Evolutionary conservation across 2,329 filamentous ascomycete species (phyloP), one percentile per base, ranked within the genome.

Genomic region (Colletotrichum lini): DNA sequence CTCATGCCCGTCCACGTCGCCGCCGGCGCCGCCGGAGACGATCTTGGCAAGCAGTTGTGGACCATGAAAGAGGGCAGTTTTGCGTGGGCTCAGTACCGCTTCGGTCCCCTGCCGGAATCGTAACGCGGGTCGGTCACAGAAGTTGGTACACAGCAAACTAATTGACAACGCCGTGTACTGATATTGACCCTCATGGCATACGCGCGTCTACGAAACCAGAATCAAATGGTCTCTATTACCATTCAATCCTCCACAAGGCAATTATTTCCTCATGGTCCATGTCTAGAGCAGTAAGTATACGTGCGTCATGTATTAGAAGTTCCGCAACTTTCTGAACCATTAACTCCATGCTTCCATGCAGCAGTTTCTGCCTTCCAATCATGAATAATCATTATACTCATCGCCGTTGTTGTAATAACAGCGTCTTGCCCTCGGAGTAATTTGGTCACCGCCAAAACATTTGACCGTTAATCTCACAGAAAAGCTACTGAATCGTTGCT

Each of bases 1-100:
- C 73, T 87, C 13, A 86, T 87, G 84, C 85, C 85, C 0, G 77
- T 86, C 0, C 84, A 84, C 53, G 81, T 87, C 18, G 79, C 82
- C 0, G 85, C 84, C 1, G 85, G 85, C 0, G 85, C 84, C 0
- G 85, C 83, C 0, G 82, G 82, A 0, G 79, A 82, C 7, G 84
- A 86, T 50, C 72, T 64, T 50, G 85, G 83, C 0, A 81, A 79
- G 72, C 81, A 83, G 75, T 80, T 80, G 16, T 86, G 84, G 84
- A 86, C 84, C 3, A 64, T 83, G 68, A 83, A 85, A 23, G 84
- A 86, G 73, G 80, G 79, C 0, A 82, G 80, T 49, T 80, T 86
- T 73, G 85, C 77, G 0, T 87, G 84, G 84, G 83, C 81, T 1
- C 84, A 86, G 75, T 86, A 84, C 72, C 78, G 83, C 7, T 87